Percentiles rank a stretch among this genome's conserved stretches.
phyloP scores from a whole-genome alignment of 176 grass and related monocot genomes.

The Leersia perrieri region DNA sequence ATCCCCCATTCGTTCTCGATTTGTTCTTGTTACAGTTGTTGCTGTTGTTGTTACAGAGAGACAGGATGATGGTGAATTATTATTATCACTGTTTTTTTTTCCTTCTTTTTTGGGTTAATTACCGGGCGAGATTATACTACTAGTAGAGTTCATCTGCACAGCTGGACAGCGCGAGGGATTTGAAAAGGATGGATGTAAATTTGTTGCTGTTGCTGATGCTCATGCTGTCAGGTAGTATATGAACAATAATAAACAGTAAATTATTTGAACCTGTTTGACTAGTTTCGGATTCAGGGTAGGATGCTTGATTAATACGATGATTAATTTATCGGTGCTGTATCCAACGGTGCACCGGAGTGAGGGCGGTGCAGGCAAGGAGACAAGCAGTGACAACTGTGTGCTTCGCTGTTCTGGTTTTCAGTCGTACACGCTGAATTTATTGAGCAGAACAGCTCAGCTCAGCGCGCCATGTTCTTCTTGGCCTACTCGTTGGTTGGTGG shows the following conservation, averaged over 20 bases:
- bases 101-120: too few relatives aligned
- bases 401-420: constrained; percentile 12
- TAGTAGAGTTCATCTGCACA: not conserved
- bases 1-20: not conserved
- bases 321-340: not conserved
- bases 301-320: not conserved
- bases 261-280: not conserved
- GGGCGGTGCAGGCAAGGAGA: not conserved
- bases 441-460: not conserved
- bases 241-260: not conserved
- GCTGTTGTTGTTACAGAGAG: too few relatives aligned
- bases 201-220: not conserved
- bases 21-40: not conserved
- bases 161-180: not conserved
- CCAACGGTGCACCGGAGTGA: too few relatives aligned
- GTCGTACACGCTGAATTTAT: not conserved
- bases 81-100: not conserved
- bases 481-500: not conserved
- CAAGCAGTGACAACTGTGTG: constrained; percentile 2
- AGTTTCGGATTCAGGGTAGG: not conserved
- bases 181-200: not conserved
- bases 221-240: not conserved
- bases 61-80: not conserved
- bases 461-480: not conserved
- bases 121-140: too few relatives aligned